Evolutionary conservation across 202 grass and related monocot genomes (phyloP).

Genomic region (Digitaria exilis): DNA sequence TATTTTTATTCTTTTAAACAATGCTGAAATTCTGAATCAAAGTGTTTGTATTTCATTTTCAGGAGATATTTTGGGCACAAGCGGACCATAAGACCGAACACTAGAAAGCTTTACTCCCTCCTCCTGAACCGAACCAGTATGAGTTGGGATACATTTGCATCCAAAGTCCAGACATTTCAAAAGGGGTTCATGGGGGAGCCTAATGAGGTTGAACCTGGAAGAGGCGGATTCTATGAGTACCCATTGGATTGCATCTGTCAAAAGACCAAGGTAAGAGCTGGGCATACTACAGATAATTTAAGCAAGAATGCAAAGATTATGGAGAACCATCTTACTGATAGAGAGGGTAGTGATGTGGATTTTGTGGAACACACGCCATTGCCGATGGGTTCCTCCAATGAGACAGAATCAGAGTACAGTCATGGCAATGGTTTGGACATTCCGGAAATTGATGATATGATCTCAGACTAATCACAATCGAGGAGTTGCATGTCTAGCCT

Average conservation of each 20-base stretch:
- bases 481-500: not conserved
- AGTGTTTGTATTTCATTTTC: not conserved
- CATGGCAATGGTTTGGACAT: slow-evolving; percentile 10
- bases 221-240: slow-evolving; percentile 9
- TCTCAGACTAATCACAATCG: not conserved
- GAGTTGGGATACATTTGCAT: not conserved
- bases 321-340: not conserved
- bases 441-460: not conserved
- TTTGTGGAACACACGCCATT: not conserved
- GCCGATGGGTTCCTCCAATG: not conserved
- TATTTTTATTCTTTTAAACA: not conserved
- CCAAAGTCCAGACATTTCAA: slow-evolving; percentile 2
- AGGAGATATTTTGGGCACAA: slow-evolving; percentile 15
- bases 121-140: slow-evolving; percentile 9
- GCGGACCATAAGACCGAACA: not conserved
- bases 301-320: not conserved
- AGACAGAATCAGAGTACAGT: not conserved
- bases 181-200: not conserved
- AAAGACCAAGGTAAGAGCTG: not conserved
- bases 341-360: not conserved
- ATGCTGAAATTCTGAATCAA: not conserved
- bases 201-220: not conserved
- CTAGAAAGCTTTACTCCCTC: slow-evolving; percentile 9
- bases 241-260: slow-evolving; percentile 10
- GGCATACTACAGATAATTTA: not conserved